Conservation (phyloP, 2,329 filamentous ascomycete genomes). For the Metarhizium guizhouense region DNA sequence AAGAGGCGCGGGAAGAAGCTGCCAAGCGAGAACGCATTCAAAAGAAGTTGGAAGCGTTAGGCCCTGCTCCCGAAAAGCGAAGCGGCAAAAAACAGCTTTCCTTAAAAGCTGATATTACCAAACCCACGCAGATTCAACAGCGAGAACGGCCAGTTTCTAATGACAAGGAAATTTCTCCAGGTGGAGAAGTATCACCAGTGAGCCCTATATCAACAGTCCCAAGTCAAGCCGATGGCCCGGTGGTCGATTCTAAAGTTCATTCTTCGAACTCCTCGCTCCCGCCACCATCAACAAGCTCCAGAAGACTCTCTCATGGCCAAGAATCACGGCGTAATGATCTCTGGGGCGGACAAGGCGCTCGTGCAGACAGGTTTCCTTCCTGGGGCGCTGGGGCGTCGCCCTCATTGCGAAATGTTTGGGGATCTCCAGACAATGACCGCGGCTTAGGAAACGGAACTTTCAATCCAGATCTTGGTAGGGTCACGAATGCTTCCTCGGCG, state of each 20-base stretch:
- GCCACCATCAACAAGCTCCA: conserved; percentile 9
- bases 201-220: conserved; percentile 1
- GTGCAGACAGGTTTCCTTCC: conserved; percentile 38
- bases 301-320: conserved; percentile 24
- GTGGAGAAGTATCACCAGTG: neutral
- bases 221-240: conserved; percentile 3
- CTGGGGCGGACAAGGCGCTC: conserved; percentile 30
- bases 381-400: conserved; percentile 40
- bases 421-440: conserved; percentile 60
- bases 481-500: conserved; percentile 29
- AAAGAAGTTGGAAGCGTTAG: conserved; percentile 62
- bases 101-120: conserved; percentile 31
- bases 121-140: conserved; percentile 26
- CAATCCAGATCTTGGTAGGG: conserved; percentile 47
- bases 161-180: conserved; percentile 9
- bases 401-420: conserved; percentile 59
- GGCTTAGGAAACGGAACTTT: conserved; percentile 74
- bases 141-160: conserved; percentile 15
- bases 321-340: conserved; percentile 23
- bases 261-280: conserved; percentile 11
- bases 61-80: conserved; percentile 53
- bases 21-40: conserved; percentile 61
- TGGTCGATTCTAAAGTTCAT: conserved; percentile 4
- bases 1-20: conserved; percentile 65
- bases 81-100: conserved; percentile 41